phyloP scores from a whole-genome alignment of 176 grass and related monocot genomes.

The Cymbopogon citratus region DNA sequence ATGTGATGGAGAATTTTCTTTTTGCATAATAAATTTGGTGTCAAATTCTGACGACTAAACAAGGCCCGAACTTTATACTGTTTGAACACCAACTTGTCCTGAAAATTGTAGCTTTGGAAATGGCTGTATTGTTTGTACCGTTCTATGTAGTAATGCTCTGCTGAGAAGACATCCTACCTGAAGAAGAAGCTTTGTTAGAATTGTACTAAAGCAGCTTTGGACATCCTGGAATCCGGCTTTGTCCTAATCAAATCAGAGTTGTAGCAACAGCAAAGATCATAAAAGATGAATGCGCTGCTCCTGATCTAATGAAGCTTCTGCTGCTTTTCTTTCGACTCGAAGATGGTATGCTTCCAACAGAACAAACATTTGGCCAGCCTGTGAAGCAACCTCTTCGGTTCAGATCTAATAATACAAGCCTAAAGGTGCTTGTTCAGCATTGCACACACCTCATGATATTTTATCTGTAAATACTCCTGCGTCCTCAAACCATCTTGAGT shows the following conservation, averaged over 20 bases:
- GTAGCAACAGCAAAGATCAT: neutral
- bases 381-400: slow-evolving; percentile 32
- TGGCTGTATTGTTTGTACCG: neutral
- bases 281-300: neutral
- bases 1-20: too few species aligned
- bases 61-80: too few species aligned
- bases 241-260: slow-evolving; percentile 37
- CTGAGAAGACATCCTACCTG: neutral
- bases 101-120: slow-evolving; percentile 4
- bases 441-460: neutral
- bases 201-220: slow-evolving; percentile 33
- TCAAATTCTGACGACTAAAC: too few species aligned
- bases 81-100: neutral
- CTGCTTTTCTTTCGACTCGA: slow-evolving; percentile 15
- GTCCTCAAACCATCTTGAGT: too few species aligned
- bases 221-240: slow-evolving; percentile 44
- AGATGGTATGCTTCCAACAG: slow-evolving; percentile 18
- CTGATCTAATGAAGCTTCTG: slow-evolving; percentile 41
- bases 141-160: neutral
- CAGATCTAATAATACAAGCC: slow-evolving; percentile 10
- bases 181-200: slow-evolving; percentile 17
- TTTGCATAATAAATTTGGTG: too few species aligned
- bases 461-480: neutral
- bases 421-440: slow-evolving; percentile 3
- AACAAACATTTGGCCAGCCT: slow-evolving; percentile 32